Conservation (phyloP, 2,329 filamentous ascomycete species). For the Fusarium domesticum region DNA sequence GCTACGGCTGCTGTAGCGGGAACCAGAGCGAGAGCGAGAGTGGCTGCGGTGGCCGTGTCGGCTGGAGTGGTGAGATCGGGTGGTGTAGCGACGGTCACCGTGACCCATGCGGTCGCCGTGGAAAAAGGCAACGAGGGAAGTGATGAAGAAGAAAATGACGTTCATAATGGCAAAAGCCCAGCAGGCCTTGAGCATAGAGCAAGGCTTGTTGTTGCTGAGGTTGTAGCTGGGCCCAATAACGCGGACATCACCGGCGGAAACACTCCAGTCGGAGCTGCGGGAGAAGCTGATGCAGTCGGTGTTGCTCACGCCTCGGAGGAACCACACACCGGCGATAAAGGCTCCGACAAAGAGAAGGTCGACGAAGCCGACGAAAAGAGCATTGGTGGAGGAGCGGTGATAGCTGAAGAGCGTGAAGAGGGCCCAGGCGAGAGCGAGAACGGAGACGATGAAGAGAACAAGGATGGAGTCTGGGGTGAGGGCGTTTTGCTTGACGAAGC, state of each 20-base stretch:
- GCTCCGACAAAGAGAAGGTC: constrained; percentile 62
- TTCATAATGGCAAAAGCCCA: constrained; percentile 94
- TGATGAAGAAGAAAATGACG: constrained; percentile 74
- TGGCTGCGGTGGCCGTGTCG: constrained; percentile 43
- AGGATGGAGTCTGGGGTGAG: constrained; percentile 62
- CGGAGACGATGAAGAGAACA: constrained; percentile 64
- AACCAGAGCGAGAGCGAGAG: constrained; percentile 36
- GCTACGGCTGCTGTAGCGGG: constrained; percentile 41
- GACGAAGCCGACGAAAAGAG: constrained; percentile 58
- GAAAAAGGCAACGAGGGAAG: constrained; percentile 65
- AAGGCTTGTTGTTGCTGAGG: constrained; percentile 67
- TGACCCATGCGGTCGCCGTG: constrained; percentile 52
- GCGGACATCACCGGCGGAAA: constrained; percentile 60
- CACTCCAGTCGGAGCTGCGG: constrained; percentile 47
- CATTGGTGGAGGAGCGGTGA: constrained; percentile 59
- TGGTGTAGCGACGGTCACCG: constrained; percentile 33
- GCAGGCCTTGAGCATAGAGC: constrained; percentile 85
- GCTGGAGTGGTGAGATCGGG: constrained; percentile 37
- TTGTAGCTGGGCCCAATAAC: constrained; percentile 51
- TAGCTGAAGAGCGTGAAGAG: constrained; percentile 65
- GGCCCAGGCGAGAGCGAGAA: constrained; percentile 61
- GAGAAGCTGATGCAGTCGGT: constrained; percentile 66
- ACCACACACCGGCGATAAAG: constrained; percentile 61
- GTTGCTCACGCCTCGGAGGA: constrained; percentile 55
- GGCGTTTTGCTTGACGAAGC: constrained; percentile 53